Evolutionary conservation across 495 filamentous ascomycete species (phyloP).

Genomic region (Talaromyces ruber): DNA sequence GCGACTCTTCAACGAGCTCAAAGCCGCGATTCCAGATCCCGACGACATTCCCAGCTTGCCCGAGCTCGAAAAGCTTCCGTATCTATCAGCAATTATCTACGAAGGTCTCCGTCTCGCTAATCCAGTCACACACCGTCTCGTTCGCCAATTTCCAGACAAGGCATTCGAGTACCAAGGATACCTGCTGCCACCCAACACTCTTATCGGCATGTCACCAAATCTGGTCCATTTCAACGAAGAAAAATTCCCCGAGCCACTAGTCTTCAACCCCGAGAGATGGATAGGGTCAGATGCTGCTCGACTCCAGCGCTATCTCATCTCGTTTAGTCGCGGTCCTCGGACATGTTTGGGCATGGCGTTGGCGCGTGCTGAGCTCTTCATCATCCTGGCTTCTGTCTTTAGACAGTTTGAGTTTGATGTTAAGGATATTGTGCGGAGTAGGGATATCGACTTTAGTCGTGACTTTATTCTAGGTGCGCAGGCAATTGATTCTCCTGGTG

Average conservation of each 20-base stretch:
- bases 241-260: constrained; percentile 9
- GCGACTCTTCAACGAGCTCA: constrained; percentile 16
- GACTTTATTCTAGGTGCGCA: background rate
- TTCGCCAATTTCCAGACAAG: constrained; percentile 12
- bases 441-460: constrained; percentile 1
- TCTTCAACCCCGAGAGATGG: constrained; percentile 11
- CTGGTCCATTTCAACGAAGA: constrained; percentile 8
- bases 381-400: constrained; percentile 29
- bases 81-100: constrained; percentile 29
- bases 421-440: background rate
- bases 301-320: constrained; percentile 5
- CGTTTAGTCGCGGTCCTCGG: constrained; percentile 8
- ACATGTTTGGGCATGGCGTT: constrained; percentile 20
- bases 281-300: background rate
- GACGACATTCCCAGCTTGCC: constrained; percentile 7
- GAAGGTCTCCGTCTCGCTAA: constrained; percentile 31
- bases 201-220: constrained; percentile 1
- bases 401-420: constrained; percentile 19
- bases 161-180: constrained; percentile 7
- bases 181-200: background rate
- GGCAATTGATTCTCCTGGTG: background rate
- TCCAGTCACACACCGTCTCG: constrained; percentile 9
- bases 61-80: constrained; percentile 23
- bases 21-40: constrained; percentile 13
- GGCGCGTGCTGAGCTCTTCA: constrained; percentile 30